Percentiles rank a stretch among this genome's conserved stretches.
Evolutionary conservation across 2,329 filamentous ascomycete species (phyloP).

Genomic region (Diaporthe vexans): DNA sequence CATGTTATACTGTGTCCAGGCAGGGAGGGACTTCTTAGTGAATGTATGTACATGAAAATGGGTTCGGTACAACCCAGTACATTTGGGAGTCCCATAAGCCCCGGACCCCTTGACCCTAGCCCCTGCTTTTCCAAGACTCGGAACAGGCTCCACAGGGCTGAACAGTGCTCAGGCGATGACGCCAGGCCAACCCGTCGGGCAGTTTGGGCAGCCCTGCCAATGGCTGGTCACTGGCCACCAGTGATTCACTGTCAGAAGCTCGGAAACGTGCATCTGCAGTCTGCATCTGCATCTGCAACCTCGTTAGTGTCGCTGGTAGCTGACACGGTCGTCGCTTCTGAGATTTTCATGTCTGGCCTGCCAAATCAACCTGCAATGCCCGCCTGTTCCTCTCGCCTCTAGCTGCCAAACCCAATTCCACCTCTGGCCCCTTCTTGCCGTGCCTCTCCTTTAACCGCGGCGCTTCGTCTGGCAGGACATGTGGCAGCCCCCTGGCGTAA

Average conservation of each 20-base stretch:
- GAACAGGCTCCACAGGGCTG: constrained; percentile 33
- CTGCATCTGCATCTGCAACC: constrained; percentile 5
- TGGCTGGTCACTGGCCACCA: neutral
- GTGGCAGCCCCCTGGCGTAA: constrained; percentile 39
- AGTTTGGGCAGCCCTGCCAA: constrained; percentile 25
- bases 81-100: neutral
- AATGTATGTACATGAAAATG: no score
- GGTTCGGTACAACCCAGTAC: neutral
- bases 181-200: constrained; percentile 2
- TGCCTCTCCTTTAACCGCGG: constrained; percentile 1
- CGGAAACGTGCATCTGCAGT: constrained; percentile 7
- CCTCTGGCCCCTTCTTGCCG: neutral
- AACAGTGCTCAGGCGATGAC: constrained; percentile 24
- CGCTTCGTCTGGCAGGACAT: constrained; percentile 39
- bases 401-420: constrained; percentile 19
- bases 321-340: constrained; percentile 9
- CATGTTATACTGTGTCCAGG: neutral
- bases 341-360: constrained; percentile 19
- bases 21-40: neutral
- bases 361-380: constrained; percentile 5
- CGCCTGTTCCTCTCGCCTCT: neutral
- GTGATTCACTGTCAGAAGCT: constrained; percentile 24
- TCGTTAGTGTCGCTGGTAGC: constrained; percentile 14
- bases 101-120: neutral
- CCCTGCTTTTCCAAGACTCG: constrained; percentile 15